phyloP scores from a whole-genome alignment of 108 stramenopile species.

The Seminavis robusta region DNA sequence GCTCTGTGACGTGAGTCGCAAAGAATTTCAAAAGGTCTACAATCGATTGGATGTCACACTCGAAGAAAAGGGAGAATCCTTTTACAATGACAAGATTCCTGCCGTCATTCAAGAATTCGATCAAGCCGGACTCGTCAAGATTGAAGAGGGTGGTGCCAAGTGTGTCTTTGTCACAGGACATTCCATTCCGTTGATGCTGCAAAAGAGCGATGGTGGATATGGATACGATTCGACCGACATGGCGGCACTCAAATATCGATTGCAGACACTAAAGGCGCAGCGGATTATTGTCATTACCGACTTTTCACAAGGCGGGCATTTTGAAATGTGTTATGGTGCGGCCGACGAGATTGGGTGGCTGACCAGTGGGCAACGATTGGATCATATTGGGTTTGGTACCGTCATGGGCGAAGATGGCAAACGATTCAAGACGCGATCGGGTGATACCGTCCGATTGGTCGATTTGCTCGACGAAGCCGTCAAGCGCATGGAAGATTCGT shows the following conservation, averaged over 20 bases:
- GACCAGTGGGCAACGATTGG: constrained; percentile 59
- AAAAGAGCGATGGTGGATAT: constrained; percentile 98
- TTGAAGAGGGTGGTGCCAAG: constrained; percentile 93
- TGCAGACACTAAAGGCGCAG: constrained; percentile 67
- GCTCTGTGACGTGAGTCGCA: constrained; percentile 90
- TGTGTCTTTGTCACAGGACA: constrained; percentile 85
- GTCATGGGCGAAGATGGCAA: constrained; percentile 98
- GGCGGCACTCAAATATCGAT: constrained; percentile 96
- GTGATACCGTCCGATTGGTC: constrained; percentile 97
- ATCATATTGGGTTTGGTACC: constrained; percentile 98
- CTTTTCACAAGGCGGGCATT: constrained; percentile 95
- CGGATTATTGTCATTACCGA: constrained; percentile 97
- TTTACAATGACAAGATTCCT: constrained; percentile 98
- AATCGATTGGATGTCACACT: constrained; percentile 90
- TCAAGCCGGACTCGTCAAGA: constrained; percentile 49
- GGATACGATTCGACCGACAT: constrained; percentile 99
- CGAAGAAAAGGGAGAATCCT: constrained; percentile 95
- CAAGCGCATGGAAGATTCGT: constrained; percentile 75
- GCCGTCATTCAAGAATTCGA: constrained; percentile 89
- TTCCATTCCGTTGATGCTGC: constrained; percentile 94
- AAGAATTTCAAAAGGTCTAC: constrained; percentile 98
- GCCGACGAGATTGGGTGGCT: constrained; percentile 93
- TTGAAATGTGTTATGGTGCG: constrained; percentile 93
- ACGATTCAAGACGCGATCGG: constrained; percentile 97
- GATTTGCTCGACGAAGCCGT: constrained; percentile 97